A percentile compares a stretch with the other conserved stretches of the same genome.
Evolutionary conservation across 2,329 filamentous ascomycete genomes (phyloP).

Genomic region (Colletotrichum magnum): DNA sequence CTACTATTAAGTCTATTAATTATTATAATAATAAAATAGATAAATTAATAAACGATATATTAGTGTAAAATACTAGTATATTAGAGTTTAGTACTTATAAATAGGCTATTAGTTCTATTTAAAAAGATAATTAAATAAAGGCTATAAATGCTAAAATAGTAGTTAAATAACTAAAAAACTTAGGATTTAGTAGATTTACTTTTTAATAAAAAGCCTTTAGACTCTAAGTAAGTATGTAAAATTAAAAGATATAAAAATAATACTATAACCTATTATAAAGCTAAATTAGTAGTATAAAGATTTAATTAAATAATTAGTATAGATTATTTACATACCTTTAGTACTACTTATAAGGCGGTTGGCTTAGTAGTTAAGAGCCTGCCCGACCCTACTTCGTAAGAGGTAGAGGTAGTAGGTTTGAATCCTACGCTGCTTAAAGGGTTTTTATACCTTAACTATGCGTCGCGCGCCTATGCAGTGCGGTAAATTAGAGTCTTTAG

Average conservation of each 20-base stretch:
- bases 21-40: neutral
- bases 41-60: neutral
- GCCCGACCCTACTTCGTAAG: too few relatives aligned
- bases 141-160: neutral
- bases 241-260: neutral
- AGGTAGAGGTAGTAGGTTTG: too few relatives aligned
- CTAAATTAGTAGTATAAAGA: neutral
- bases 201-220: neutral
- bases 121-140: neutral
- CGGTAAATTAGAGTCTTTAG: too few relatives aligned
- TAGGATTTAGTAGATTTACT: neutral
- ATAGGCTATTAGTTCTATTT: neutral
- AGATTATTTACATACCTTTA: neutral
- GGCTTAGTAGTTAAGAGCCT: too few relatives aligned
- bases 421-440: too few relatives aligned
- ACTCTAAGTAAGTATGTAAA: neutral
- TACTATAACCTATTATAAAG: neutral
- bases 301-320: slow-evolving; percentile 9
- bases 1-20: neutral
- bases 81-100: neutral
- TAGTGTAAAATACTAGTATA: slow-evolving; percentile 5
- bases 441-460: too few relatives aligned
- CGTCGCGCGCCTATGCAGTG: too few relatives aligned
- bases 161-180: neutral
- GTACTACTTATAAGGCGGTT: neutral